A percentile compares a stretch with the other conserved stretches of the same genome.
These are phyloP conservation scores for Sonneratia alba DNA, from an alignment of 345 rosid genomes.

Conservation along the genomic window DNA sequence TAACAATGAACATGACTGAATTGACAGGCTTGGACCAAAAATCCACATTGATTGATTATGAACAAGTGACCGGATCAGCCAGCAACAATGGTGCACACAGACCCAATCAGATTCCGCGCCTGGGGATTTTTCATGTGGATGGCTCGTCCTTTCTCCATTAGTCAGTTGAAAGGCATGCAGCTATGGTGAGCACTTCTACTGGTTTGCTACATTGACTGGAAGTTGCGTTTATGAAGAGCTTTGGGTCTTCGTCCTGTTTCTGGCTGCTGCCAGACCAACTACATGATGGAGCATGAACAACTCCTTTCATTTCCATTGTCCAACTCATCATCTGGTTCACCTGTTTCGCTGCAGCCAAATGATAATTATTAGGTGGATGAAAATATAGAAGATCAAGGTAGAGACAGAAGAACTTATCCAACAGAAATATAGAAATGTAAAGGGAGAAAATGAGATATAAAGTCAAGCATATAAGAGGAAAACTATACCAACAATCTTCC, in stretches of 20 bases:
- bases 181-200: not conserved
- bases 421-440: too few relatives aligned
- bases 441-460: too few relatives aligned
- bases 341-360: constrained; percentile 43
- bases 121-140: not conserved
- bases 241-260: not conserved
- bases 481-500: too few relatives aligned
- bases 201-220: not conserved
- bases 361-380: not conserved
- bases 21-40: constrained; percentile 21
- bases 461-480: too few relatives aligned
- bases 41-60: constrained; percentile 21
- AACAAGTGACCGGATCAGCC: constrained; percentile 24
- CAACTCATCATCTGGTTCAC: constrained; percentile 50
- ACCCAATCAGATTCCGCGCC: not conserved
- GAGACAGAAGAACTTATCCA: too few relatives aligned
- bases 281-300: constrained; percentile 62
- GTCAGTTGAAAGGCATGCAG: not conserved
- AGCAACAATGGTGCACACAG: not conserved
- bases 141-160: not conserved
- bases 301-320: constrained; percentile 42
- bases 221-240: not conserved
- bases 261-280: constrained; percentile 8
- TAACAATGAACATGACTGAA: constrained; percentile 12
- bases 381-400: not conserved